Conservation (phyloP, 768 basidiomycete species). For the Rhodotorula kratochvilovae region DNA sequence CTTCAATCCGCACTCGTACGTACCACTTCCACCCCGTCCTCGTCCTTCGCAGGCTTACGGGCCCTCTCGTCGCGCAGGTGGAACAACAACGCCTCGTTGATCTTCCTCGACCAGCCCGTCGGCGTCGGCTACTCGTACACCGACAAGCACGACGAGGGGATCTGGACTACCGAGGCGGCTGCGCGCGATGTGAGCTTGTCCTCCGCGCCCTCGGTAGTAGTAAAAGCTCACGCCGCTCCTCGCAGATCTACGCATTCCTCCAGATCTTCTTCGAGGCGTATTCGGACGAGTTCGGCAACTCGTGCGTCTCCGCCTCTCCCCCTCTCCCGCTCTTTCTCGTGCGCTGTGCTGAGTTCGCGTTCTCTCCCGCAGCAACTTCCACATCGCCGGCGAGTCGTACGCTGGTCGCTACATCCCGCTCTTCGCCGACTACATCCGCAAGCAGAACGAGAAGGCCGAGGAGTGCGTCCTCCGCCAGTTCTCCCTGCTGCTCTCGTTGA, state of each 20-base stretch:
- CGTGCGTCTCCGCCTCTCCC: constrained; percentile 1
- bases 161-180: constrained; percentile 40
- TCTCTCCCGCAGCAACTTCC: constrained; percentile 15
- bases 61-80: not conserved
- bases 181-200: constrained; percentile 30
- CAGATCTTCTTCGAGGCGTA: constrained; percentile 40
- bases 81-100: constrained; percentile 27
- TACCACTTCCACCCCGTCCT: not conserved
- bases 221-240: no score
- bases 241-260: constrained; percentile 24
- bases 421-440: constrained; percentile 40
- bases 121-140: constrained; percentile 39
- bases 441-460: constrained; percentile 24
- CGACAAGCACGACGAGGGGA: constrained; percentile 27
- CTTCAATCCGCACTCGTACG: constrained; percentile 34
- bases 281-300: constrained; percentile 22
- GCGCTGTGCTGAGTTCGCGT: not conserved
- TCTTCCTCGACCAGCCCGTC: constrained; percentile 36
- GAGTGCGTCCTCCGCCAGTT: not conserved
- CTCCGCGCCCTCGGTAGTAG: not conserved
- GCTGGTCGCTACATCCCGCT: constrained; percentile 40
- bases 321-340: not conserved
- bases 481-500: no score
- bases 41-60: not conserved
- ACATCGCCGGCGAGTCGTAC: constrained; percentile 38